Conservation (phyloP, 1,284 basidiomycete species). For the Caloboletus inedulis region DNA sequence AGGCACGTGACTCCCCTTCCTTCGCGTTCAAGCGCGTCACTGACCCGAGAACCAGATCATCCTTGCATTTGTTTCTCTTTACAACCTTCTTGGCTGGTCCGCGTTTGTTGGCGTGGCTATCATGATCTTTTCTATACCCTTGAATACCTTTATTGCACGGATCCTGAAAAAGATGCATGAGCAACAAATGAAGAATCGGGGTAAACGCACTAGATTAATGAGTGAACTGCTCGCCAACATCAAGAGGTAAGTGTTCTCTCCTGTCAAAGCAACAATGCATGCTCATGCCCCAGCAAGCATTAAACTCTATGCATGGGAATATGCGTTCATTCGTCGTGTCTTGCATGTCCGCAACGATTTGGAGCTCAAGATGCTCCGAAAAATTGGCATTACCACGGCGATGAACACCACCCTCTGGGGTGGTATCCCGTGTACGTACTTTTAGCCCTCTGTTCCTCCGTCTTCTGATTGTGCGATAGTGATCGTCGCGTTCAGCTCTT, state of each 20-base stretch:
- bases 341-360: constrained; percentile 79
- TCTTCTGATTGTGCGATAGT: constrained; percentile 41
- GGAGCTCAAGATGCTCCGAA: constrained; percentile 78
- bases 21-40: background rate
- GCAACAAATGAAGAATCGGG: constrained; percentile 89
- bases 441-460: constrained; percentile 20
- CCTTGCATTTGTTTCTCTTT: constrained; percentile 87
- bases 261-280: background rate
- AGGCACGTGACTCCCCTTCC: constrained; percentile 39
- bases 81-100: constrained; percentile 87
- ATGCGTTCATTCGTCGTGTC: constrained; percentile 76
- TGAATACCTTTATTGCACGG: constrained; percentile 77
- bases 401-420: constrained; percentile 62
- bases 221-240: constrained; percentile 87
- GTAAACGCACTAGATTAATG: constrained; percentile 73
- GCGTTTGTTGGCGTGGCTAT: constrained; percentile 90
- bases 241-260: constrained; percentile 53
- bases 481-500: constrained; percentile 86
- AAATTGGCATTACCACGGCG: constrained; percentile 74
- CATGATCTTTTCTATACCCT: constrained; percentile 80
- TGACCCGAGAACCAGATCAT: constrained; percentile 51
- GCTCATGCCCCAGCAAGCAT: constrained; percentile 43
- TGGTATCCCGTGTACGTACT: constrained; percentile 53
- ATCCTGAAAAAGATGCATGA: constrained; percentile 80
- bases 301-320: constrained; percentile 86